A percentile compares a stretch with the other conserved stretches of the same genome.
These are phyloP conservation scores for Claviceps arundinis DNA, from an alignment of 2,329 filamentous ascomycete species.

Conservation along the genomic window DNA sequence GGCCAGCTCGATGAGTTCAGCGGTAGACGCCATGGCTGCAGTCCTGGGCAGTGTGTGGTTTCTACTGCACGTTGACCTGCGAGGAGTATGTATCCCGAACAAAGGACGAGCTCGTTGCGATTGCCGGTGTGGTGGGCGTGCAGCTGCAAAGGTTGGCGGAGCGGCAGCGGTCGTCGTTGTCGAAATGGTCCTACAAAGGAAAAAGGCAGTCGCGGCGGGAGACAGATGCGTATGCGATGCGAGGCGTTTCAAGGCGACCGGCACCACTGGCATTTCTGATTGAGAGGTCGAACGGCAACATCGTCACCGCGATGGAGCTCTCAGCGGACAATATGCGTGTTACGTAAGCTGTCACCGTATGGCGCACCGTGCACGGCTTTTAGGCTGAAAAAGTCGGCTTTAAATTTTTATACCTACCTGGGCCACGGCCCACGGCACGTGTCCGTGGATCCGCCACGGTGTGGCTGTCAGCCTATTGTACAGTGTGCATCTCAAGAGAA, in stretches of 20 bases:
- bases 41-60: not conserved
- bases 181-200: not conserved
- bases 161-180: not conserved
- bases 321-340: too few species aligned
- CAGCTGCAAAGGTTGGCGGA: not conserved
- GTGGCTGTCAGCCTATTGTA: too few species aligned
- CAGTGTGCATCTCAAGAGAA: too few species aligned
- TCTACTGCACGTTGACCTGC: not conserved
- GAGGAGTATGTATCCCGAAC: not conserved
- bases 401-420: too few species aligned
- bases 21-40: conserved; percentile 22
- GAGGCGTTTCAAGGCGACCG: not conserved
- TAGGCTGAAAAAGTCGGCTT: too few species aligned
- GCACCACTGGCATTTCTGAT: not conserved
- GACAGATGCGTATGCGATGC: not conserved
- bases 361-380: too few species aligned
- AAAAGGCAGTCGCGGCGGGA: not conserved
- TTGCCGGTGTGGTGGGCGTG: not conserved
- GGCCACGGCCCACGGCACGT: too few species aligned
- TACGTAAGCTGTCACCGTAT: too few species aligned
- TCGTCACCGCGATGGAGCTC: too few species aligned
- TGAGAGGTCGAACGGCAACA: not conserved
- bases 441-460: too few species aligned
- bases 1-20: conserved; percentile 48
- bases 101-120: not conserved